Evolutionary conservation across 1,139 yeast genomes (phyloP), one percentile per base, ranked within the genome.

Genomic region (Taphrina communis): DNA sequence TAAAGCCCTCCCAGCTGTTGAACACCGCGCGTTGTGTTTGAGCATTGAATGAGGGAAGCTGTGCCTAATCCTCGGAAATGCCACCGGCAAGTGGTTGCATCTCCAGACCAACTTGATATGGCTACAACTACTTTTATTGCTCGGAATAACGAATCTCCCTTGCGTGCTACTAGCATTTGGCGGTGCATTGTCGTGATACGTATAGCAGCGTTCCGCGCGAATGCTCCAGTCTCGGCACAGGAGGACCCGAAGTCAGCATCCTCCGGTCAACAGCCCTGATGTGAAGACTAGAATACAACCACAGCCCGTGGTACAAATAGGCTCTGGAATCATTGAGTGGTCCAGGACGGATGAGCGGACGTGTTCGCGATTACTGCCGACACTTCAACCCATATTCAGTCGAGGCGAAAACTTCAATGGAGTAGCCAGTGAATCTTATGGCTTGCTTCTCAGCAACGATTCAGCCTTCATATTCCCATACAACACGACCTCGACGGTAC

Each of bases 401-500:
- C 50, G 71, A 58, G 71, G 69, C 56, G 65, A 61, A 39, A 50
- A 65, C 65, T 38, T 65, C 63, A 56, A 70, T 46, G 56, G 62
- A 11, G 36, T 61, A 6, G 62, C 63, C n/a, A 19, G 50, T 19
- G 66, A 61, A 9, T 59, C 56, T 9, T 53, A 60, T 52, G 66
- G 55, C 8, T 65, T 66, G 69, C 70, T 50, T 41, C 57, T 71
- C 60, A 67, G 68, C 48, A 70, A 55, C 56, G 70, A 65, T 42
- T 53, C 61, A 39, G 82, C 88, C 44, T 83, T 85, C 74, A 88
- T 88, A 5, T 92, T 96, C 94, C 82, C 85, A 69, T 89, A 88
- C 75, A 80, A 82, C 68, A 84, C 91, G 0, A 82, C 85, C 9
- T 89, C 88, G 71, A 77, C 81, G 36, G 79, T 83, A 3, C 91